A percentile compares a stretch with the other conserved stretches of the same genome.
These are phyloP conservation scores for Medicago truncatula DNA, from an alignment of 306 rosid genomes.

Conservation along the genomic window DNA sequence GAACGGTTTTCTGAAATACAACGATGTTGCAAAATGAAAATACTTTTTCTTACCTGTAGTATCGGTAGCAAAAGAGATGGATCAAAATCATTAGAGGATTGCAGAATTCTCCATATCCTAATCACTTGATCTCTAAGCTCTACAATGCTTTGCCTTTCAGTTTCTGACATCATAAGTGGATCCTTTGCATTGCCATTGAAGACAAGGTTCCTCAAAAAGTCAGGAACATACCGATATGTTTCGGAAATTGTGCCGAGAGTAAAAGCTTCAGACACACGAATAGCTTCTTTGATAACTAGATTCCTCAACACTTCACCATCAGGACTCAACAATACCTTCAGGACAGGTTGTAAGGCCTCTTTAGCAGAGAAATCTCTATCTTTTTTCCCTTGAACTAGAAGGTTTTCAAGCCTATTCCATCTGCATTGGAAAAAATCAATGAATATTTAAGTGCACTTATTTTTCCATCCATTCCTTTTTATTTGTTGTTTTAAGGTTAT, in stretches of 20 bases:
- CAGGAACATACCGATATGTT: conserved; percentile 67
- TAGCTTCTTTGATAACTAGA: conserved; percentile 84
- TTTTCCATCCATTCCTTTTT: neutral
- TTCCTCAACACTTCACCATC: conserved; percentile 76
- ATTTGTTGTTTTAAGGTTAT: too few species aligned
- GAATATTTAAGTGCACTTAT: conserved; percentile 44
- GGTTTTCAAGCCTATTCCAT: conserved; percentile 93
- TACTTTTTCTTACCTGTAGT: conserved; percentile 63
- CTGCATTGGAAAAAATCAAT: conserved; percentile 57
- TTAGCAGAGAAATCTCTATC: conserved; percentile 90
- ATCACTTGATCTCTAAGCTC: conserved; percentile 82
- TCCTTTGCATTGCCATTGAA: conserved; percentile 67
- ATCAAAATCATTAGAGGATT: conserved; percentile 75
- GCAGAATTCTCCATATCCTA: conserved; percentile 79
- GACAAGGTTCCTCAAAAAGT: conserved; percentile 60
- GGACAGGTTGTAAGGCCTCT: conserved; percentile 88
- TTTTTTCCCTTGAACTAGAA: conserved; percentile 79
- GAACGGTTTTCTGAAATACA: neutral
- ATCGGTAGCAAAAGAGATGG: conserved; percentile 77
- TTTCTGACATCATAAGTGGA: conserved; percentile 62
- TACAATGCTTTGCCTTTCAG: conserved; percentile 68
- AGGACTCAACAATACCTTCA: conserved; percentile 84
- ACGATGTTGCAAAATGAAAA: conserved; percentile 21
- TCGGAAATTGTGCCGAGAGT: conserved; percentile 63
- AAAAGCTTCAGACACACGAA: conserved; percentile 85